Base-by-base conservation (phyloP, 2,329 filamentous ascomycete species). In the Zymoseptoria pseudotritici region DNA sequence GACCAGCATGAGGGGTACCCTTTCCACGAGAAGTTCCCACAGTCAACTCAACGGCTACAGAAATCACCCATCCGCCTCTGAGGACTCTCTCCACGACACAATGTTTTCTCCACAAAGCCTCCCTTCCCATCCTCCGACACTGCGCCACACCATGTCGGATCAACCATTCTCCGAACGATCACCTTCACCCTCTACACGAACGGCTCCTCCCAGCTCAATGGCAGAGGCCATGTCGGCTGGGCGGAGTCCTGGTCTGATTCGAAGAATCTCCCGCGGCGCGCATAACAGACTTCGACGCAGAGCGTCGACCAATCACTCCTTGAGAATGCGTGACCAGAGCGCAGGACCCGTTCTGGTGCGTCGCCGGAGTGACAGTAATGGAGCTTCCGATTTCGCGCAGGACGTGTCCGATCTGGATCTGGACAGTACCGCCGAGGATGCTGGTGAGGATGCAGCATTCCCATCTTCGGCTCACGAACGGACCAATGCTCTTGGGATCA, bases 301-400 rank as follows among this genome's bases (percentile, higher is more conserved):
- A 62, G 87, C 88, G 63, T 95, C 90, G 17, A 91, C 90, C 2
- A 87, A 87, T 0, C 83, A 88, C 52, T 84, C 88, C 20, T 85
- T 86, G 62, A 72, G 76, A 5, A 90, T 88, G 72, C 86, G 92
- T 50, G 91, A 97, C 71, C 87, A 89, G 63, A 97, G 92, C 71
- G 87, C 91, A 24, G 94, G 94, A 0, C 94, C 94, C 1, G 88
- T 91, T 58, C 89, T 96, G 56, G 85, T 96, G 74, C 86, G 93
- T 63, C 83, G 91, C 60, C 86, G 92, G 65, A 97, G 92, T 74
- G 91, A 95, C 74, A 96, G 92, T 78, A 94, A 89, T 74, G 89
- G 85, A 65, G 87, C 87, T 50, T 78, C 75, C 49, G 75, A 76
- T 50, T 72, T 74, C 29, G 69, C 67, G 42, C 70, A 77, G 56